These are phyloP conservation scores for Crataegus laevigata DNA, from an alignment of 306 rosid genomes.

Conservation along the genomic window DNA sequence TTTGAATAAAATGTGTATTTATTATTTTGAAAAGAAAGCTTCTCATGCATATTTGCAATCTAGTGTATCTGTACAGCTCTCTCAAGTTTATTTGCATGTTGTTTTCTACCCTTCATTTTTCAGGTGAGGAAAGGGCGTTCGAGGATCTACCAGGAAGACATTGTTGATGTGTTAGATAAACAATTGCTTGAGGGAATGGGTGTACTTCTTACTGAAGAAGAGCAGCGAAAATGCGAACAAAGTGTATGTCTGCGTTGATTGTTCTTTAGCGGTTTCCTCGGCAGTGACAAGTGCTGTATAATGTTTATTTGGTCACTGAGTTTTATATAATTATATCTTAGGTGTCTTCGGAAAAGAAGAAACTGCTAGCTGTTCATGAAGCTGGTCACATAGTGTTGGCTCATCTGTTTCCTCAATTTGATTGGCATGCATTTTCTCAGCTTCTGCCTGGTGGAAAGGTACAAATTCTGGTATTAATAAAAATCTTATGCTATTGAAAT, in stretches of 20 bases:
- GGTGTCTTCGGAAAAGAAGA: slow-evolving; percentile 76
- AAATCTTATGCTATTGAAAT: slow-evolving; percentile 7
- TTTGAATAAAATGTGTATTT: background rate
- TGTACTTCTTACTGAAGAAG: slow-evolving; percentile 96
- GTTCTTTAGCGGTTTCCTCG: background rate
- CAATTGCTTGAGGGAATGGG: slow-evolving; percentile 99
- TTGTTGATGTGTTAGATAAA: slow-evolving; percentile 87
- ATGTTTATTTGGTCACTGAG: slow-evolving; percentile 1
- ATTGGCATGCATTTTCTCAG: slow-evolving; percentile 99
- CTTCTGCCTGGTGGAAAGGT: slow-evolving; percentile 99
- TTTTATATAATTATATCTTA: slow-evolving; percentile 15
- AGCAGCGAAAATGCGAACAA: slow-evolving; percentile 84
- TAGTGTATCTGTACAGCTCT: background rate
- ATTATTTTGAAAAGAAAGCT: background rate
- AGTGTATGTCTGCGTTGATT: slow-evolving; percentile 40
- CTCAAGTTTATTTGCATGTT: slow-evolving; percentile 3
- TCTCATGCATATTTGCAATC: background rate
- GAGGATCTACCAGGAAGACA: slow-evolving; percentile 62
- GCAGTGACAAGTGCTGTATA: background rate
- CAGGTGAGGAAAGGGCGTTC: slow-evolving; percentile 90
- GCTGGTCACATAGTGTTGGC: slow-evolving; percentile 93
- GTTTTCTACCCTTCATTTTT: slow-evolving; percentile 15
- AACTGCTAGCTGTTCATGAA: slow-evolving; percentile 94
- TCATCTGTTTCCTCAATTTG: slow-evolving; percentile 90
- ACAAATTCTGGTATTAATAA: slow-evolving; percentile 21